Evolutionary conservation across 73 alveolate genomes (phyloP).

Genomic region (Stentor coeruleus): DNA sequence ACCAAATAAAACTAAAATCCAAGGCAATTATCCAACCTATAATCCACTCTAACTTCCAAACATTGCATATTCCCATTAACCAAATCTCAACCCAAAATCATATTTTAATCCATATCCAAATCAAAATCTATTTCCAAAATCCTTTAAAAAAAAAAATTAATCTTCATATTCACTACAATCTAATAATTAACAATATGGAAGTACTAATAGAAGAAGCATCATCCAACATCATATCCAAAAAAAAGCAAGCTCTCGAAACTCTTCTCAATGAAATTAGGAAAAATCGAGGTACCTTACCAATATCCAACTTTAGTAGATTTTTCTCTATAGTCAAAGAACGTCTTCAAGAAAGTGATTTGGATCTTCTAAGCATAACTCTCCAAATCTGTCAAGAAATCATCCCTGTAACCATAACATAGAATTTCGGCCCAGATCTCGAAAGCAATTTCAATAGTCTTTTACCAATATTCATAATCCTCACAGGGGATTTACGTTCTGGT

Average conservation of each 20-base stretch:
- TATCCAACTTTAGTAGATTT: constrained; percentile 4
- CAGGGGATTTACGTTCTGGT: not conserved
- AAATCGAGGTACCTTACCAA: not conserved
- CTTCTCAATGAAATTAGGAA: not conserved
- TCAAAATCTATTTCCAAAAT: no score
- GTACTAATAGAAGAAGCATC: not conserved
- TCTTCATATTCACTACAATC: not conserved
- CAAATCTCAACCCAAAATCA: no score
- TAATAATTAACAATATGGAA: constrained; percentile 1
- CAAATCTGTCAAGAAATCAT: constrained; percentile 10
- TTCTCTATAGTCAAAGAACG: not conserved
- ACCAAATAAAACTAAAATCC: no score
- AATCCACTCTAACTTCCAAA: no score
- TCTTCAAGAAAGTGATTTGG: constrained; percentile 2
- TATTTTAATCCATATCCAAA: no score
- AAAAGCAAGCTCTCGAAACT: not conserved
- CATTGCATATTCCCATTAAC: no score
- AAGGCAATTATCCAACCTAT: no score
- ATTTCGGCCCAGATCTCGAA: constrained; percentile 29
- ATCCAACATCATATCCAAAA: not conserved
- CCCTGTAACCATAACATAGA: constrained; percentile 15
- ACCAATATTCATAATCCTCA: not conserved
- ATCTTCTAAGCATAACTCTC: not conserved
- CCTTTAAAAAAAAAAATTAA: not conserved
- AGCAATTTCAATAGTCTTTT: not conserved